Base-by-base conservation (phyloP, 768 basidiomycete species). In the Udeniomyces megalosporus region DNA sequence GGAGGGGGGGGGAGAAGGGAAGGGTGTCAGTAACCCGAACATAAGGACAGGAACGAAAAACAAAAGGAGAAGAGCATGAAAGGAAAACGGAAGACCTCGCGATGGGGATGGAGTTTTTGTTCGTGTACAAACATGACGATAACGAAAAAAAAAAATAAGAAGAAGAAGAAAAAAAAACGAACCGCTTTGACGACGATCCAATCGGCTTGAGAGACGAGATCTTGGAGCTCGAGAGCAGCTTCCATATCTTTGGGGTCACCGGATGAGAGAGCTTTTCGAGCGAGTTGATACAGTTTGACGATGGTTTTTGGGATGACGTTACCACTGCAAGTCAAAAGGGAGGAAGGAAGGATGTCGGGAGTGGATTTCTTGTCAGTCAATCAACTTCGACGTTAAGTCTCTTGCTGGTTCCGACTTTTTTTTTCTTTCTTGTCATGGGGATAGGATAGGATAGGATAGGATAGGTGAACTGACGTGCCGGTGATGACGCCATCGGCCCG, bases 401-500 rank as follows among this genome's bases (percentile, higher is more conserved):
- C n/a, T n/a, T n/a, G n/a, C n/a, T n/a, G n/a, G n/a, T n/a, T n/a
- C n/a, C n/a, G 17, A 2, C 11, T 8, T 6, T 12, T 26, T 24
- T 52, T 7, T 8, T 11, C 38, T 8, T 42, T 8, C 38, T 42
- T 42, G 8, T 17, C 38, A 42, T 8, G 38, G 10, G 1, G n/a
- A 35, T 8, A 24, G 22, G 1, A n/a, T 32, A 17, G 28, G 2
- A 57, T 31, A n/a, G 12, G 8, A 20, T 2, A 4, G 42, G 0
- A 4, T 59, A n/a, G 58, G 4, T 20, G 52, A 44, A 57, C 57
- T 54, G 28, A 62, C 65, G 73, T 72, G 14, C 74, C 84, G 45
- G 80, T 80, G 68, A 86, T 86, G 55, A 78, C 74, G 0, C 85
- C 85, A 31, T 83, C 78, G 66, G 82, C 80, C 8, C 80, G 79